Evolutionary conservation across 2,329 filamentous ascomycete species (phyloP), one percentile per base, ranked within the genome.

Genomic region (Aspergillus persii): DNA sequence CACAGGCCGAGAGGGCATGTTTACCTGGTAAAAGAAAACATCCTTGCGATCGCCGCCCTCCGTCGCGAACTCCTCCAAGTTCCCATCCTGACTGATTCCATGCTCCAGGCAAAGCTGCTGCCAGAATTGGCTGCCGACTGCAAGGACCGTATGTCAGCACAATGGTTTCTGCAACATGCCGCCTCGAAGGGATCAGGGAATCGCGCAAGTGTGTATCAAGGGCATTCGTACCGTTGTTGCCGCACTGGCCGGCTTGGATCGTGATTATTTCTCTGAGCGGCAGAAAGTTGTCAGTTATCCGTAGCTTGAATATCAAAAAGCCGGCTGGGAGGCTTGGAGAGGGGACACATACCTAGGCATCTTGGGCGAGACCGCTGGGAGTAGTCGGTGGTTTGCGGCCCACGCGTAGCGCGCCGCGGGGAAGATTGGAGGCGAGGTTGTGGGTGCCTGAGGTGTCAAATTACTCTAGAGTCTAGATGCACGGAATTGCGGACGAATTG

Each of bases 121-220:
- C 95, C 95, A 99, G 80, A 99, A 99, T 75, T 98, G 92, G 72
- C 91, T 94, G 61, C 95, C 95, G 76, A 98, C 92, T 96, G 71
- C 44, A 53, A 53, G 9, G 18, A 11, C 30, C 26, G 9, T 26
- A 9, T 18, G 46, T 49, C 12, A 54, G 29, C 39, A 8, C 12
- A 41, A 49, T 12, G n/a, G 23, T 23, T 7, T 33, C 26, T 11
- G 15, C 30, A 11, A 4, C 23, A 54, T 30, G 15, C 44, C 29
- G 12, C 36, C 49, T 30, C 29, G 44, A 56, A 33, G 27, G 11
- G 2, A 23, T 8, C 27, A 47, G 44, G 8, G 44, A 47, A 27
- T 4, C 8, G 44, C 18, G 26, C 44, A 26, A 39, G n/a, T 39
- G 36, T 39, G 44, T 6, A 27, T 47, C 23, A 11, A 23, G 44